Percentiles rank a stretch among this genome's conserved stretches.
phyloP scores from a whole-genome alignment of 768 basidiomycete genomes.

The Lentinula edodes region DNA sequence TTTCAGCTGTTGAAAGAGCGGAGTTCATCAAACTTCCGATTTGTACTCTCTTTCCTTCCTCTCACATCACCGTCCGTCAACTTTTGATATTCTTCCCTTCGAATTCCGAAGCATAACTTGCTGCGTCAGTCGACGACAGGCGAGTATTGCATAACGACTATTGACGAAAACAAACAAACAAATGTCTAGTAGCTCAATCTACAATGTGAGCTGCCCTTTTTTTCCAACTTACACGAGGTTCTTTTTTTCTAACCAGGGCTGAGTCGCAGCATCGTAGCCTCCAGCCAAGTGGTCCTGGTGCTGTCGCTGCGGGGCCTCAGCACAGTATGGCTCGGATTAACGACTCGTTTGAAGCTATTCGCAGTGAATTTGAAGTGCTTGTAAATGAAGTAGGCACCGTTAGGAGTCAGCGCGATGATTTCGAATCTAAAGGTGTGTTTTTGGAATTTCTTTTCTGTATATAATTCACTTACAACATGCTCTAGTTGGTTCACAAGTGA shows the following conservation, averaged over 20 bases:
- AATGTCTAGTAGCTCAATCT: conserved; percentile 6
- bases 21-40: not conserved
- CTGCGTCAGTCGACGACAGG: not conserved
- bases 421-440: conserved; percentile 77
- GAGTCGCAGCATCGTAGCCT: conserved; percentile 43
- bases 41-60: not conserved
- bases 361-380: conserved; percentile 79
- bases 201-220: not conserved
- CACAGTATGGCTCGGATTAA: conserved; percentile 45
- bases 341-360: conserved; percentile 77
- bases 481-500: conserved; percentile 75
- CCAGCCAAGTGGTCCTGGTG: conserved; percentile 44
- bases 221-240: not conserved
- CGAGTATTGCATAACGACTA: not conserved
- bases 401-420: conserved; percentile 81
- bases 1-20: not conserved
- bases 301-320: conserved; percentile 35
- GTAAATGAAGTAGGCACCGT: conserved; percentile 60
- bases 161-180: not conserved
- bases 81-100: not conserved
- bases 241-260: not conserved
- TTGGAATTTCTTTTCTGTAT: not conserved
- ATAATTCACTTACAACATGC: conserved; percentile 6
- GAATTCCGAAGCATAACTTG: not conserved
- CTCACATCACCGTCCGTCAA: not conserved